Conservation (phyloP, 805 yeast species). For the Candida tallmaniae region DNA sequence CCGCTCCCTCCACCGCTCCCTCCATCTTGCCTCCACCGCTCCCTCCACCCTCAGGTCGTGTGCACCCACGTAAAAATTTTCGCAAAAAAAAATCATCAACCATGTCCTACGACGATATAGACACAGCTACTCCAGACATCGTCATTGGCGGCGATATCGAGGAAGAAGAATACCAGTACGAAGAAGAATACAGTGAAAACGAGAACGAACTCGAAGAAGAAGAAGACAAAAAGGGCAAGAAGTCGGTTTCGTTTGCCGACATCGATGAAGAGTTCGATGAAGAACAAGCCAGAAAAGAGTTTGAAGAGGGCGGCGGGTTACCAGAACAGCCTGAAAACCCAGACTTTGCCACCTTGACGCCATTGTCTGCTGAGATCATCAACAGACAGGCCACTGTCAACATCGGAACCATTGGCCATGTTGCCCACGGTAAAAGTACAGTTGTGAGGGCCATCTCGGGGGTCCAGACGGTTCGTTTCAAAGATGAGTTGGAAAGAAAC, state of each 20-base stretch:
- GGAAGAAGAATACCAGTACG: conserved; percentile 44
- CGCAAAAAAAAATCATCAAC: not conserved
- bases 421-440: conserved; percentile 92
- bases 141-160: conserved; percentile 58
- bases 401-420: conserved; percentile 96
- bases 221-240: conserved; percentile 43
- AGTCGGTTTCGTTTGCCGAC: conserved; percentile 78
- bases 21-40: too few species aligned
- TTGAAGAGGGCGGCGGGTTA: conserved; percentile 97
- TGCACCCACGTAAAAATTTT: too few species aligned
- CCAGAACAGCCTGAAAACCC: conserved; percentile 95
- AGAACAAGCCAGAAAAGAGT: conserved; percentile 75
- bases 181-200: conserved; percentile 45
- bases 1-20: too few species aligned
- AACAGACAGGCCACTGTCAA: conserved; percentile 98
- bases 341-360: conserved; percentile 75
- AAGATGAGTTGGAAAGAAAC: conserved; percentile 98
- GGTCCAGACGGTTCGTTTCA: conserved; percentile 98
- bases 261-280: conserved; percentile 66
- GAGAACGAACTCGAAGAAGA: conserved; percentile 40
- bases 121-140: conserved; percentile 81
- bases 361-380: conserved; percentile 91
- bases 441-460: conserved; percentile 97
- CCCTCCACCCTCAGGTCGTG: not conserved
- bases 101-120: conserved; percentile 74